These are phyloP conservation scores for Delonix regia DNA, from an alignment of 306 rosid genomes.

Conservation along the genomic window DNA sequence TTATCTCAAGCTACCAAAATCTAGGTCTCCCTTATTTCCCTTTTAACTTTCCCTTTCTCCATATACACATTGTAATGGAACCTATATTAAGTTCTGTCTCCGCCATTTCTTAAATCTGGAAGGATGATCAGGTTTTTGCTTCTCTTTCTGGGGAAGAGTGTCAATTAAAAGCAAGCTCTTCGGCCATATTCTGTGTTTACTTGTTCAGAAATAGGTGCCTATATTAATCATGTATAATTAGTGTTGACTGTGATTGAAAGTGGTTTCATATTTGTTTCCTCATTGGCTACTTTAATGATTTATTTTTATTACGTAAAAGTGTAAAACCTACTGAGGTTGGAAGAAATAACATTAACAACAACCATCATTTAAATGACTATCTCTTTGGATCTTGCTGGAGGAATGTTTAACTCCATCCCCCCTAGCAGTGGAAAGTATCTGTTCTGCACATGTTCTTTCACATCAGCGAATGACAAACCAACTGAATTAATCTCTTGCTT, in stretches of 20 bases:
- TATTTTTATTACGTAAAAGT: background rate
- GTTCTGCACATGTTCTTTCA: background rate
- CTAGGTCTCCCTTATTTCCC: background rate
- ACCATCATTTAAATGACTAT: conserved; percentile 2
- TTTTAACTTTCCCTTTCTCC: background rate
- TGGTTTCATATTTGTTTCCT: background rate
- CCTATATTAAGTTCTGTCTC: conserved; percentile 22
- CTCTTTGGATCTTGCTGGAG: conserved; percentile 11
- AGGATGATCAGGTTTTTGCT: conserved; percentile 2
- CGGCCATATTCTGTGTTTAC: conserved; percentile 1
- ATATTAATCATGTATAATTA: background rate
- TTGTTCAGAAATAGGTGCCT: conserved; percentile 4
- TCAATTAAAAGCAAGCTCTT: background rate
- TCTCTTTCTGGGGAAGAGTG: background rate
- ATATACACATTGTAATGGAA: conserved; percentile 21
- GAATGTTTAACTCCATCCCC: conserved; percentile 1
- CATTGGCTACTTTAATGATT: conserved; percentile 1
- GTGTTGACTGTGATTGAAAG: conserved; percentile 3
- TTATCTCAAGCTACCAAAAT: background rate
- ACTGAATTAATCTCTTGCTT: conserved; percentile 1
- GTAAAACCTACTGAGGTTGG: conserved; percentile 15
- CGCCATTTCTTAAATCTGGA: background rate
- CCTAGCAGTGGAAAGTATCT: background rate
- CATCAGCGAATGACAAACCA: background rate
- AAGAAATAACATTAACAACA: background rate